These are phyloP conservation scores for Cephalotrichum gorgonifer DNA, from an alignment of 2,329 filamentous ascomycete genomes.

Conservation along the genomic window DNA sequence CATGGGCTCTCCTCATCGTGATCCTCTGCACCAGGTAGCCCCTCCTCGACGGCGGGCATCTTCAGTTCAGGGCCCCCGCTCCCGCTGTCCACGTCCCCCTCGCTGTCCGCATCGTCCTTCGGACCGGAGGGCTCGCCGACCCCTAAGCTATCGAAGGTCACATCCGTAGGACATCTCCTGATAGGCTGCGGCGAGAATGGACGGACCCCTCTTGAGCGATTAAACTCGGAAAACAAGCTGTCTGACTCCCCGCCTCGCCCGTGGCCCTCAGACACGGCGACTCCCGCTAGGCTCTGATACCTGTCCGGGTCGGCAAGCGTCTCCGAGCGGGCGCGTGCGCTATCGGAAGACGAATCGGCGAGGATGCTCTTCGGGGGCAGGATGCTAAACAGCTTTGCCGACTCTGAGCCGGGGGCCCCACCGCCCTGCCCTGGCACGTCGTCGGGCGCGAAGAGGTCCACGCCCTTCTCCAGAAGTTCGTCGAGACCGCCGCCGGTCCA, in stretches of 20 bases:
- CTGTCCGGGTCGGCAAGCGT: conserved; percentile 42
- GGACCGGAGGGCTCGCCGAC: neutral
- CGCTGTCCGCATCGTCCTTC: conserved; percentile 2
- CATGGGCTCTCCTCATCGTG: conserved; percentile 13
- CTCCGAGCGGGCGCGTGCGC: conserved; percentile 32
- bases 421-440: conserved; percentile 15
- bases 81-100: neutral
- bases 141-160: conserved; percentile 3
- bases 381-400: conserved; percentile 51
- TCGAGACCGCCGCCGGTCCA: conserved; percentile 59
- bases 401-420: conserved; percentile 16
- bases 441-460: conserved; percentile 46
- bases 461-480: conserved; percentile 53
- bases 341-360: conserved; percentile 35
- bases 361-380: conserved; percentile 54
- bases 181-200: conserved; percentile 49
- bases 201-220: conserved; percentile 40
- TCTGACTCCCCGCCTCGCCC: conserved; percentile 30
- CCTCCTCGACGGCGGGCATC: conserved; percentile 27
- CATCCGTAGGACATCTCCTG: conserved; percentile 3
- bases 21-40: conserved; percentile 21
- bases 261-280: conserved; percentile 20
- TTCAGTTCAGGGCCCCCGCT: conserved; percentile 6
- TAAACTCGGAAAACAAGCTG: conserved; percentile 45
- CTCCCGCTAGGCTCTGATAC: conserved; percentile 48